These are phyloP conservation scores for Aspergillus heteromorphus DNA, from an alignment of 495 filamentous ascomycete species.

Conservation along the genomic window DNA sequence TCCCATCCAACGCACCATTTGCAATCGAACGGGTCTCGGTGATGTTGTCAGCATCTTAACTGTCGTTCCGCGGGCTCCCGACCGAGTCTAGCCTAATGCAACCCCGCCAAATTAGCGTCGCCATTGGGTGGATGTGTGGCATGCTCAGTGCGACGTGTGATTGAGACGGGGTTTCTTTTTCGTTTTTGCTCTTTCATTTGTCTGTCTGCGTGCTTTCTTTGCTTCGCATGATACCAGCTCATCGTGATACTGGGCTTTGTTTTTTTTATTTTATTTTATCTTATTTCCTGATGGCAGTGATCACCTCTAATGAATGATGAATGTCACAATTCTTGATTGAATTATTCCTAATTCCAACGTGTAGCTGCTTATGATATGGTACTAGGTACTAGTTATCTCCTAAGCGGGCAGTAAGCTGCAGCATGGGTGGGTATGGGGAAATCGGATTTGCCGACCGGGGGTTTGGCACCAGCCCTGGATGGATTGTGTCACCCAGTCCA, in stretches of 20 bases:
- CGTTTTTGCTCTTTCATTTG: constrained; percentile 17
- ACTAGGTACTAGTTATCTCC: too few relatives aligned
- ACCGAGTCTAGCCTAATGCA: constrained; percentile 26
- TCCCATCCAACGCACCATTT: neutral
- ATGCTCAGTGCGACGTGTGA: neutral
- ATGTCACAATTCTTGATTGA: constrained; percentile 22
- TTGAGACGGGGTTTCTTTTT: constrained; percentile 19
- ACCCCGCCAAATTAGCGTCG: constrained; percentile 25
- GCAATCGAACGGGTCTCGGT: constrained; percentile 7
- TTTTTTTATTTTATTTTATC: constrained; percentile 19
- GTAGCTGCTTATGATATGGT: neutral
- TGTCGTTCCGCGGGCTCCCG: constrained; percentile 31
- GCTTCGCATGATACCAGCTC: constrained; percentile 43
- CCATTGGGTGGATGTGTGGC: neutral
- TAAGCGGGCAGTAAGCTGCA: neutral
- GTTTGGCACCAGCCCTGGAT: neutral
- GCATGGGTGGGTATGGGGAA: neutral
- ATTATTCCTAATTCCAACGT: neutral
- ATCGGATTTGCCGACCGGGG: neutral
- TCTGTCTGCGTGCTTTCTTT: constrained; percentile 15
- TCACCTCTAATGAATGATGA: constrained; percentile 32
- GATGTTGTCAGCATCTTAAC: constrained; percentile 14
- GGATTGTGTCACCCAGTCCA: too few relatives aligned
- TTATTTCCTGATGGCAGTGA: constrained; percentile 22
- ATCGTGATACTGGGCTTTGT: constrained; percentile 32